Base-by-base conservation (phyloP, 495 filamentous ascomycete genomes). In the Aspergillus avenaceus region DNA sequence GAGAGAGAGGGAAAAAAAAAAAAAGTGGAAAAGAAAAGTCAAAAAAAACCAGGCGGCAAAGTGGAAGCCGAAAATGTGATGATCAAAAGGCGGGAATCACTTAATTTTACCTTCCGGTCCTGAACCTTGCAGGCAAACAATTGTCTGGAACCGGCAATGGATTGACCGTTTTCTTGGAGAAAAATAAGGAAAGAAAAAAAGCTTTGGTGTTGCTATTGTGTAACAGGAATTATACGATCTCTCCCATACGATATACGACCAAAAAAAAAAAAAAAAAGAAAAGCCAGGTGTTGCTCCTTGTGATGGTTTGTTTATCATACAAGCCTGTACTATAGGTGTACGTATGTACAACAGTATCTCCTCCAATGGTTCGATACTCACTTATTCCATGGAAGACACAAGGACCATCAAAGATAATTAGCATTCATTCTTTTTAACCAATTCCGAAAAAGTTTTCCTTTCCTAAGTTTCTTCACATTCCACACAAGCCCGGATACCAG, bases 71-170 rank as follows among this genome's bases (percentile, higher is more conserved):
- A 36, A n/a, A 34, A 12, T 16, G n/a, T 18, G 16, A 21, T 5
- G 34, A 38, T 38, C 34, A 18, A 38, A 14, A 14, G 34, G 16
- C 63, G 83, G 5, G 73, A 79, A 47, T 14, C 22, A 45, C 21
- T 38, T 38, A 38, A 38, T 19, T 21, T 8, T 9, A 18, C 34
- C 2, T 5, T 18, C 34, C 14, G 34, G 41, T n/a, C n/a, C 12
- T 38, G 34, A 38, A 38, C 34, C 24, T 28, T 21, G 26, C 24
- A 21, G 26, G 13, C 24, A 21, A 29, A 18, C 7, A 45, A 18
- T 45, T 18, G 9, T n/a, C 26, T 6, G 2, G 34, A 5, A 32
- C 5, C 14, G 34, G 16, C 3, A 38, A 16, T 19, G 14, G 14
- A 21, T 38, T 19, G 34, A 21, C 34, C 16, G 4, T 21, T 18